Percentiles rank a stretch among this genome's conserved stretches.
Evolutionary conservation across 176 grass and related monocot genomes (phyloP).

Genomic region (Thinopyrum elongatum): DNA sequence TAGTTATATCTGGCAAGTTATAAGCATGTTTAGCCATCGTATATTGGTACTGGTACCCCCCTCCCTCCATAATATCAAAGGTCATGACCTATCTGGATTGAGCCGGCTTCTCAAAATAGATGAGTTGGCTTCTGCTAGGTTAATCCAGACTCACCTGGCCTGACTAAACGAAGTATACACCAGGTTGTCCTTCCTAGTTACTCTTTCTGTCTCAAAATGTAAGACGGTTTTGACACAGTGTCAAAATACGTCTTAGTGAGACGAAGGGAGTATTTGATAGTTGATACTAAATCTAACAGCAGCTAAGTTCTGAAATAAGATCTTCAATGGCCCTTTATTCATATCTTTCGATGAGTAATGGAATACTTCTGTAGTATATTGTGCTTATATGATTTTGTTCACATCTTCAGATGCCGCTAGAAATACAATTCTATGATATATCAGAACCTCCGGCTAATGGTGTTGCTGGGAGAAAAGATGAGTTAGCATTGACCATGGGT

Average conservation of each 20-base stretch:
- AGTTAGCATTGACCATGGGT: conserved; percentile 40
- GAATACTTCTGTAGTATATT: not conserved
- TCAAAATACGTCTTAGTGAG: too few species aligned
- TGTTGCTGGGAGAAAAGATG: conserved; percentile 53
- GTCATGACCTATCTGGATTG: not conserved
- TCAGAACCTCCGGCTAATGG: conserved; percentile 45
- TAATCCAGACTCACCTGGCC: not conserved
- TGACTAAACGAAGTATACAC: not conserved
- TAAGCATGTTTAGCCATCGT: not conserved
- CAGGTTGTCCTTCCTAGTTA: not conserved
- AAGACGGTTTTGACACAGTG: too few species aligned
- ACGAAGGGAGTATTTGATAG: not conserved
- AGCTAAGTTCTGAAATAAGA: not conserved
- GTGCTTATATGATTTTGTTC: conserved; percentile 31
- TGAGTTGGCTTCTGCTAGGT: conserved; percentile 14
- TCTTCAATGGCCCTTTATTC: not conserved
- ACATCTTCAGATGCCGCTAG: conserved; percentile 74
- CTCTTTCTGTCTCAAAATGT: too few species aligned
- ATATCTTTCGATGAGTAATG: conserved; percentile 2
- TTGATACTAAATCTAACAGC: not conserved
- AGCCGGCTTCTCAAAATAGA: not conserved
- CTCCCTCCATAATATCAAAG: not conserved
- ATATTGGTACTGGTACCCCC: not conserved
- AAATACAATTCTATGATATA: conserved; percentile 74
- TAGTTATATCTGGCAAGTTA: not conserved